A percentile compares a stretch with the other conserved stretches of the same genome.
Evolutionary conservation across 2,329 filamentous ascomycete genomes (phyloP).

Genomic region (Cercospora berteroae): DNA sequence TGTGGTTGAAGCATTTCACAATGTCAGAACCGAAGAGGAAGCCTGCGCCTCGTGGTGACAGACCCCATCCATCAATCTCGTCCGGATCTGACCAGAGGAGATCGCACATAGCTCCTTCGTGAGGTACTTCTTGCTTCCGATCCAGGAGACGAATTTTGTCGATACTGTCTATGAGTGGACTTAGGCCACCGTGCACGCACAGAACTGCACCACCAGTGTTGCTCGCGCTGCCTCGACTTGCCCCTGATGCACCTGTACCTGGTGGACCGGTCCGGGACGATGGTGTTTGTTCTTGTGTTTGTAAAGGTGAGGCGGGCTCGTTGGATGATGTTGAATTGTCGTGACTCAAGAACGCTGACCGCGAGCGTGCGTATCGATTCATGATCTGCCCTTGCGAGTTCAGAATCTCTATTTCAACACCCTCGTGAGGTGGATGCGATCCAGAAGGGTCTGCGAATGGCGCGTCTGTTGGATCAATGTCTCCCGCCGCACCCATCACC

Average conservation of each 20-base stretch:
- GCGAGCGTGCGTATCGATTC: conserved; percentile 62
- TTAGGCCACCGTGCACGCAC: conserved; percentile 92
- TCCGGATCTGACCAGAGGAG: conserved; percentile 97
- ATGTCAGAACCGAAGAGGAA: conserved; percentile 96
- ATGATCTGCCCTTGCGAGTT: conserved; percentile 80
- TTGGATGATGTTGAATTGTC: conserved; percentile 31
- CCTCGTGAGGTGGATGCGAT: conserved; percentile 56
- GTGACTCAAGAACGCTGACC: conserved; percentile 13
- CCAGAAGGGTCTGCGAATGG: conserved; percentile 48
- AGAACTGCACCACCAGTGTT: conserved; percentile 80
- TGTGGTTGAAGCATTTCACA: conserved; percentile 92
- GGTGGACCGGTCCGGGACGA: conserved; percentile 60
- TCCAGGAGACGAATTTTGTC: conserved; percentile 95
- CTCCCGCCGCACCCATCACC: conserved; percentile 76
- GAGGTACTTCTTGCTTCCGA: conserved; percentile 95
- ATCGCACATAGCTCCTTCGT: conserved; percentile 99
- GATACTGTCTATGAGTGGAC: conserved; percentile 85
- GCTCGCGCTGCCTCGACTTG: conserved; percentile 55
- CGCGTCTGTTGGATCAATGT: conserved; percentile 61
- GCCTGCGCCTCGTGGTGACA: conserved; percentile 89
- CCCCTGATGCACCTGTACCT: conserved; percentile 73
- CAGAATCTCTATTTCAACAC: conserved; percentile 89
- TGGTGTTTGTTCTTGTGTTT: conserved; percentile 35
- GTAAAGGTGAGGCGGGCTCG: conserved; percentile 41
- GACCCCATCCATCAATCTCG: conserved; percentile 94